Percentiles rank a stretch among this genome's conserved stretches.
Conservation (phyloP, 306 rosid species). For the Canavalia ensiformis region DNA sequence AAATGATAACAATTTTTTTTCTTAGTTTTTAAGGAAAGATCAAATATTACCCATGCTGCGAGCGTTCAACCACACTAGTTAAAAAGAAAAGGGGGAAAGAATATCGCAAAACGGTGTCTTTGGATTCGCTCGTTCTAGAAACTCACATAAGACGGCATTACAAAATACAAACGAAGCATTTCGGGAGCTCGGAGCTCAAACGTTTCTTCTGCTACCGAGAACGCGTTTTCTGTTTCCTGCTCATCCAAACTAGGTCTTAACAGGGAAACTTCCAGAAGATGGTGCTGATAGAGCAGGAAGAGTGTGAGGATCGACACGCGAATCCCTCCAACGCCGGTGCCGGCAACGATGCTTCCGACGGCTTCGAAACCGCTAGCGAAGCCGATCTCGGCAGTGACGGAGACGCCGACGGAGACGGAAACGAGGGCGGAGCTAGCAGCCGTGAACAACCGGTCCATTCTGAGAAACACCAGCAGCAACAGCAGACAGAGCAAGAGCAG, state of each 20-base stretch:
- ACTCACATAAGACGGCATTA: neutral
- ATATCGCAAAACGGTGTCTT: neutral
- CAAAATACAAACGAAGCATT: too few species aligned
- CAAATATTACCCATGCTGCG: too few species aligned
- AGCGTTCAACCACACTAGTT: too few species aligned
- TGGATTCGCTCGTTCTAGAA: neutral
- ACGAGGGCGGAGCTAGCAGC: neutral
- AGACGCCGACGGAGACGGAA: neutral
- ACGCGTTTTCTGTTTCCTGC: neutral
- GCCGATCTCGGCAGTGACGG: conserved; percentile 42
- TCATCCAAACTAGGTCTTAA: conserved; percentile 25
- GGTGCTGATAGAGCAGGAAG: conserved; percentile 46
- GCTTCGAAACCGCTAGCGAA: conserved; percentile 65
- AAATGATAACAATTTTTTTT: too few species aligned
- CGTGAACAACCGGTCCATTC: neutral
- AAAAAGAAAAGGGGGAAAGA: neutral
- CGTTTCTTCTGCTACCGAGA: neutral
- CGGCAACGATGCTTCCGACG: conserved; percentile 48
- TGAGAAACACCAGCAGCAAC: neutral
- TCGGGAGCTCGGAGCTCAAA: neutral
- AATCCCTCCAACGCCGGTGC: conserved; percentile 33
- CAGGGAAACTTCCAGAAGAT: conserved; percentile 42
- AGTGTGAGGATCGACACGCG: conserved; percentile 14
- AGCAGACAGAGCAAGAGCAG: conserved; percentile 16
- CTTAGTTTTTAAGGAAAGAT: too few species aligned